Evolutionary conservation across 2,329 filamentous ascomycete genomes (phyloP), one percentile per base, ranked within the genome.

Genomic region (Exophiala bonariae): DNA sequence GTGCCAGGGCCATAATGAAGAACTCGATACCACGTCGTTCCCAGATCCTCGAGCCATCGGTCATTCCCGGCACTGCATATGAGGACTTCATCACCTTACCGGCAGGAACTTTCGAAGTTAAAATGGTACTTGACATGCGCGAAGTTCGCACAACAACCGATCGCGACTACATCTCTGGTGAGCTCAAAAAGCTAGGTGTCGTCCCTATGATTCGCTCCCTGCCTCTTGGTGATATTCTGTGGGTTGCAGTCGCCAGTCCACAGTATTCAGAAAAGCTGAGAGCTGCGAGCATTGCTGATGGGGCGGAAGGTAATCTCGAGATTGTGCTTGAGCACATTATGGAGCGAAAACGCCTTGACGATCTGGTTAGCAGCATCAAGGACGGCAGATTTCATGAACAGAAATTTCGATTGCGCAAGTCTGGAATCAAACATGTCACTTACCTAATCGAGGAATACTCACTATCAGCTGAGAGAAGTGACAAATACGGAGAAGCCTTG

Each of bases 341-440:
- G 1, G 88, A 93, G 67, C 78, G 88, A 51, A 93, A 93, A 63
- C 77, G 88, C 7, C 76, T 91, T 0, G 87, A 92, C 61, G 88
- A 93, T 63, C 70, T 93, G 37, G 77, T 92, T n/a, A 73, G 78
- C 41, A 90, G 86, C 52, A 89, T 93, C 68, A 89, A 87, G 64
- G 88, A 92, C 53, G 86, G 87, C 1, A 82, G 88, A 2, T 92
- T 90, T 58, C 85, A 86, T 57, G 88, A 93, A 63, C 88, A 93
- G 63, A 92, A 93, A 63, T 92, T 90, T 62, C 83, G 88, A 1
- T 75, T 92, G 9, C 78, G 79, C 44, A 81, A 81, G 41, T 87
- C 82, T 0, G 87, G 87, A 0, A 74, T 89, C n/a, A 81, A 80
- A 48, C 86, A 90, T 58, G 84, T 91, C 11, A 77, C 89, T 30